Evolutionary conservation across 768 basidiomycete species (phyloP).

Genomic region (Termitomyces sp.): DNA sequence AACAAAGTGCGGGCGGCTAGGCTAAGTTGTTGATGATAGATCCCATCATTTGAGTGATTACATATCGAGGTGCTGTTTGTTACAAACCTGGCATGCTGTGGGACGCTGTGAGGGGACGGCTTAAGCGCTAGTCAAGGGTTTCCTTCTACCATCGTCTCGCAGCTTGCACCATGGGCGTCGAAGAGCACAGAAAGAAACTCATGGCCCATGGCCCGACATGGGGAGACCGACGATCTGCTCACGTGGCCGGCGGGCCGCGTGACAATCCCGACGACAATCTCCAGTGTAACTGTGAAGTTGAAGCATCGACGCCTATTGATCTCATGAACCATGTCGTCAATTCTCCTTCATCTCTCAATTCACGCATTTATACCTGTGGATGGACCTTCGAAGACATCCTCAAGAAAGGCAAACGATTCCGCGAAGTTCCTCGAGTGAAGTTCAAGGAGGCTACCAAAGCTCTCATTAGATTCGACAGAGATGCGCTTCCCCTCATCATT

Average conservation of each 20-base stretch:
- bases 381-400: slow-evolving; percentile 47
- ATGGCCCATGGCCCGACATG: slow-evolving; percentile 18
- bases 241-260: slow-evolving; percentile 13
- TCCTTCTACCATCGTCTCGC: background rate
- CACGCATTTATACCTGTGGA: slow-evolving; percentile 22
- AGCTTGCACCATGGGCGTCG: slow-evolving; percentile 16
- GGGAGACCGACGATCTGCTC: slow-evolving; percentile 19
- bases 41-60: background rate
- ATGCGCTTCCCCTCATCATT: slow-evolving; percentile 64
- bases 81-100: slow-evolving; percentile 1
- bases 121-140: background rate
- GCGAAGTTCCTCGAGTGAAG: slow-evolving; percentile 37
- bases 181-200: slow-evolving; percentile 22
- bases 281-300: background rate
- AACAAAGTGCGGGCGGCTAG: too few relatives aligned
- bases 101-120: background rate
- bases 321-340: slow-evolving; percentile 12
- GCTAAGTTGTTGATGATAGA: too few relatives aligned
- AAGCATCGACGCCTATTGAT: slow-evolving; percentile 1
- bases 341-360: background rate
- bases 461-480: slow-evolving; percentile 45
- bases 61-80: background rate
- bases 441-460: slow-evolving; percentile 26
- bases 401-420: slow-evolving; percentile 23
- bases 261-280: background rate